Evolutionary conservation across 108 stramenopile genomes (phyloP), one percentile per base, ranked within the genome.

Genomic region (Skeletonema potamos): DNA sequence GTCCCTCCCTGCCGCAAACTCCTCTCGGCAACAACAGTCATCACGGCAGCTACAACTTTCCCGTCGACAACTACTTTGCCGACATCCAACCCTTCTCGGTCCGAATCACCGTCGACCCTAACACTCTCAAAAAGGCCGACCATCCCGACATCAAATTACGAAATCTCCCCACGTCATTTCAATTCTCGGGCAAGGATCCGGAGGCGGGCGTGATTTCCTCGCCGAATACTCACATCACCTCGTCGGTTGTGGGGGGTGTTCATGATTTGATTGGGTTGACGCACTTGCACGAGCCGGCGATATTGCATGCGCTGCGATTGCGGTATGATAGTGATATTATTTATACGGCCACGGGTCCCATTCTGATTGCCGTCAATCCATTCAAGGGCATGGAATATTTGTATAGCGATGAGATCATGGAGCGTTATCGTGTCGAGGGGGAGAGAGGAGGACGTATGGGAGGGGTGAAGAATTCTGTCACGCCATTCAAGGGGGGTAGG

Each of bases 361-460:
- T 98, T 62, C 78, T 98, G 48, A 85, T 99, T 69, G 94, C 97
- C 3, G 83, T 97, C 44, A 98, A 98, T 80, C 97, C 98, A 27
- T 99, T 95, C 89, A 94, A 95, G 83, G 73, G 71, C 27, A 94
- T 96, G 86, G 89, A 87, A 18, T 28, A 67, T 44, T 58, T 97
- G 32, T 97, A 97, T 64, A 73, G 74, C 10, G 62, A 77, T n/a
- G 85, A 83, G 20, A 86, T 82, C 28, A 96, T 96, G 88, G 88
- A 91, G 41, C 56, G 70, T 46, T 97, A 96, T 66, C 77, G 92
- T 15, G 54, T 82, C 29, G 85, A 88, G 37, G 90, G 93, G 9
- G 92, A 91, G 39, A 60, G 70, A 36, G 79, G 82, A 7, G 68
- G 59, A 4, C 64, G 41, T 18, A 72, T 66, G 59, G 58, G 43